Conservation (phyloP, 176 grass and related monocot genomes). For the Carex parvula region DNA sequence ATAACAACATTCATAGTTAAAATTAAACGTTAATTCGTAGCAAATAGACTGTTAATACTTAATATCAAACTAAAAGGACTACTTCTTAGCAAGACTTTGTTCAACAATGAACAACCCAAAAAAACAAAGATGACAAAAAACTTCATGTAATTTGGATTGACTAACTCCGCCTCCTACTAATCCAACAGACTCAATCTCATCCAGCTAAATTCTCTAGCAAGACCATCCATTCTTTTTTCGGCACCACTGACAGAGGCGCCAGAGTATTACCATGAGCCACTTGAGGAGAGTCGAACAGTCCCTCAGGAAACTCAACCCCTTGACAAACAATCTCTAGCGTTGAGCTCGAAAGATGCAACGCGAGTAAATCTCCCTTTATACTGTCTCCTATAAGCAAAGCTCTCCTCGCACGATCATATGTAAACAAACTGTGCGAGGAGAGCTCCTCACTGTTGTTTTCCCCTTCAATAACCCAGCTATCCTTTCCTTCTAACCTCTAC, state of each 20-base stretch:
- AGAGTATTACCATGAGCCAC: background rate
- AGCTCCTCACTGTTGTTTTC: background rate
- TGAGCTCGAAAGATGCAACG: background rate
- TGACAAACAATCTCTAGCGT: background rate
- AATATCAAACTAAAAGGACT: too few relatives aligned
- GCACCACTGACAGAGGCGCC: background rate
- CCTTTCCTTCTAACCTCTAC: background rate
- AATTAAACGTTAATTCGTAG: too few relatives aligned
- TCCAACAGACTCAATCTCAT: background rate
- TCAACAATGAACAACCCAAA: too few relatives aligned
- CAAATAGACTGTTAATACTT: too few relatives aligned
- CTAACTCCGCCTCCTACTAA: background rate
- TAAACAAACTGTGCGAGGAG: background rate
- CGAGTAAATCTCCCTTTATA: background rate
- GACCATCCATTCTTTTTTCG: background rate
- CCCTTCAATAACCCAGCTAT: background rate
- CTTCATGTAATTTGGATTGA: too few relatives aligned
- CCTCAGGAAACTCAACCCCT: background rate
- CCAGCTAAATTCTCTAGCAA: background rate
- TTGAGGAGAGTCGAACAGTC: background rate
- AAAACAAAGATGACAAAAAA: too few relatives aligned
- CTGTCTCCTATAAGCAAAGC: background rate
- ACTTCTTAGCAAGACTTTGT: too few relatives aligned
- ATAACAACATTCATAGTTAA: background rate
- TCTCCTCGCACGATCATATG: background rate